Percentiles rank a stretch among this genome's conserved stretches.
Evolutionary conservation across 148 eudicot species (phyloP).

Genomic region (Silene latifolia): DNA sequence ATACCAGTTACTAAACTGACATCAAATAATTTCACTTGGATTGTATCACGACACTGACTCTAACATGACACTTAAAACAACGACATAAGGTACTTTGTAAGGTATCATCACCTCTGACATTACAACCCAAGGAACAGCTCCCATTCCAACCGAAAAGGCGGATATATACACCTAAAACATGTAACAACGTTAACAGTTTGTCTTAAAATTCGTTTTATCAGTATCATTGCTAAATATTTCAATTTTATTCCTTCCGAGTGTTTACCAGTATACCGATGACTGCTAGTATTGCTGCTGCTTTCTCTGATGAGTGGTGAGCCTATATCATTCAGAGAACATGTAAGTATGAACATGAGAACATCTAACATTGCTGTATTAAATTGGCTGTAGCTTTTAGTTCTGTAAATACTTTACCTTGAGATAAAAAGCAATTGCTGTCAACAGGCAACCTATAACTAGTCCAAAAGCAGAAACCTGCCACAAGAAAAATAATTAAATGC

Average conservation of each 20-base stretch:
- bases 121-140: constrained; percentile 90
- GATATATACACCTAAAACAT: constrained; percentile 62
- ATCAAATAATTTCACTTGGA: neutral
- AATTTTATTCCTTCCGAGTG: neutral
- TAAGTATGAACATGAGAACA: neutral
- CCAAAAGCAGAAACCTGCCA: constrained; percentile 74
- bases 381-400: neutral
- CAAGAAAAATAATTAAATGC: neutral
- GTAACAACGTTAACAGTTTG: neutral
- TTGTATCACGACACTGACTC: neutral
- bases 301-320: constrained; percentile 47
- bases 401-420: constrained; percentile 49
- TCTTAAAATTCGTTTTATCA: neutral
- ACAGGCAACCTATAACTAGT: constrained; percentile 61
- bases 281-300: constrained; percentile 64
- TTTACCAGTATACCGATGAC: constrained; percentile 83
- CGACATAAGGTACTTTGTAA: neutral
- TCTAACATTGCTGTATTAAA: neutral
- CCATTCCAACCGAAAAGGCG: constrained; percentile 83
- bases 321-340: constrained; percentile 11
- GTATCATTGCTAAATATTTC: neutral
- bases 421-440: constrained; percentile 64
- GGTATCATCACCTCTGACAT: constrained; percentile 78
- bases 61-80: neutral
- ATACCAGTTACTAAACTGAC: neutral